A percentile compares a stretch with the other conserved stretches of the same genome.
phyloP scores from a whole-genome alignment of 495 filamentous ascomycete genomes.

The Lasiosphaeria hispida region DNA sequence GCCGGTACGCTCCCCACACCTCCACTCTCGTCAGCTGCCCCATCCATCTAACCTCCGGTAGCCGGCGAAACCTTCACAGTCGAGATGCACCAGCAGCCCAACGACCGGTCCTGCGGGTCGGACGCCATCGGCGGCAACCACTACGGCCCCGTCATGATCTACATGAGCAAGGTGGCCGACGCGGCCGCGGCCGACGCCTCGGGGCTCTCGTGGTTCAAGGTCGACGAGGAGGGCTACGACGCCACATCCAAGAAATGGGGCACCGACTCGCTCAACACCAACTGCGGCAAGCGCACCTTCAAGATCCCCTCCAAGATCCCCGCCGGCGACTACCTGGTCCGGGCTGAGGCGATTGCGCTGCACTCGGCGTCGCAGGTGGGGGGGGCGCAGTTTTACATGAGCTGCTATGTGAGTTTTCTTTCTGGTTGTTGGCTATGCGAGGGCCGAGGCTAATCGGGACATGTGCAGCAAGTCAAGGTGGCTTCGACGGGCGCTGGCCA shows the following conservation, averaged over 20 bases:
- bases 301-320: slow-evolving; percentile 42
- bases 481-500: slow-evolving; percentile 36
- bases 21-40: no score
- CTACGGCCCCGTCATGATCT: slow-evolving; percentile 50
- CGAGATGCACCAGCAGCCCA: slow-evolving; percentile 51
- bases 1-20: slow-evolving; percentile 24
- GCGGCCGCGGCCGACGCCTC: slow-evolving; percentile 38
- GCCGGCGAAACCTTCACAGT: slow-evolving; percentile 45
- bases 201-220: slow-evolving; percentile 41
- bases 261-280: slow-evolving; percentile 30
- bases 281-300: slow-evolving; percentile 42
- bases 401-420: slow-evolving; percentile 28
- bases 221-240: slow-evolving; percentile 34
- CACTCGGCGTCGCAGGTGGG: slow-evolving; percentile 37
- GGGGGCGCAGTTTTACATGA: slow-evolving; percentile 51
- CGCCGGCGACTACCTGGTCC: slow-evolving; percentile 46
- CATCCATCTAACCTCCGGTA: slow-evolving; percentile 34
- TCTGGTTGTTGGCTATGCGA: not conserved
- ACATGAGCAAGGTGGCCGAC: slow-evolving; percentile 48
- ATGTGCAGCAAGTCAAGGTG: slow-evolving; percentile 42
- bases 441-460: slow-evolving; percentile 1
- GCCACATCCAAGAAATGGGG: slow-evolving; percentile 30
- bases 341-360: slow-evolving; percentile 50
- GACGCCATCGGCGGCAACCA: slow-evolving; percentile 53
- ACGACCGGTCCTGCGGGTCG: slow-evolving; percentile 39